Evolutionary conservation across 208 protist genomes (phyloP).

Genomic region (Porcisia deanei): DNA sequence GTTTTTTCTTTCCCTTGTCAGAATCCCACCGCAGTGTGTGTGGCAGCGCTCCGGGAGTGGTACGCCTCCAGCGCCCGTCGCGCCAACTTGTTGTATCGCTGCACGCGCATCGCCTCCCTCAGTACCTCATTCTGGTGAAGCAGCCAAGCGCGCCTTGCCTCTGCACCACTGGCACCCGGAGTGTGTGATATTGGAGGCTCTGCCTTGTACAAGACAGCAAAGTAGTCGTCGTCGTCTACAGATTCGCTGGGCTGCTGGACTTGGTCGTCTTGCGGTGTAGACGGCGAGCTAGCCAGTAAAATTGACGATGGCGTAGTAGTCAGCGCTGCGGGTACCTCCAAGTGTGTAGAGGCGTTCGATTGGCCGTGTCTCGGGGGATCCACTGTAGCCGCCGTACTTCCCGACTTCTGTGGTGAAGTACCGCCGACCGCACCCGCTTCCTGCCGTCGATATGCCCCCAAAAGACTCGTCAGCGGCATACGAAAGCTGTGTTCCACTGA

Average conservation of each 20-base stretch:
- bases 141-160: constrained; percentile 36
- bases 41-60: constrained; percentile 10
- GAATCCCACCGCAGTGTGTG: constrained; percentile 1
- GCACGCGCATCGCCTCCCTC: constrained; percentile 63
- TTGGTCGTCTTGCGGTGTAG: not conserved
- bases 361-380: not conserved
- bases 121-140: constrained; percentile 45
- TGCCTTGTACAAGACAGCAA: constrained; percentile 1
- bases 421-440: not conserved
- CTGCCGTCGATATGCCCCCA: not conserved
- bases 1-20: not conserved
- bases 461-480: not conserved
- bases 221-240: constrained; percentile 2
- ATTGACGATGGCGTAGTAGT: not conserved
- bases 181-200: not conserved
- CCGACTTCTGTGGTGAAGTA: not conserved
- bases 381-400: not conserved
- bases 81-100: constrained; percentile 55
- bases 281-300: not conserved
- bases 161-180: not conserved
- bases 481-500: constrained; percentile 1
- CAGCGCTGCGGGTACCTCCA: not conserved
- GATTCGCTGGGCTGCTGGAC: not conserved
- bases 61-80: constrained; percentile 51
- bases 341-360: not conserved